Percentiles rank a stretch among this genome's conserved stretches.
phyloP scores from a whole-genome alignment of 1,284 basidiomycete genomes.

The Puccinia novopanici region DNA sequence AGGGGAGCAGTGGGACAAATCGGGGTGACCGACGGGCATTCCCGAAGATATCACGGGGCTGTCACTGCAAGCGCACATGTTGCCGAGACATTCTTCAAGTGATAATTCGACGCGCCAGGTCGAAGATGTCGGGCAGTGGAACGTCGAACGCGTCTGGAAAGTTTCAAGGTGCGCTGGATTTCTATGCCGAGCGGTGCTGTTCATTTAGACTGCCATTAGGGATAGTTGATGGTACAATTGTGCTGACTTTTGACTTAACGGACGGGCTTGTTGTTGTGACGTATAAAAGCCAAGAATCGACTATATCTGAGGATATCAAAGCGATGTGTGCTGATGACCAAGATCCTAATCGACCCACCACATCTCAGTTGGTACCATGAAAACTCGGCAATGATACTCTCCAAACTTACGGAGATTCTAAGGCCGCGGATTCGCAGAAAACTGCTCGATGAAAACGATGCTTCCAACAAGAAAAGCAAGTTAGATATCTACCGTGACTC shows the following conservation, averaged over 20 bases:
- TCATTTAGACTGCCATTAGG: neutral
- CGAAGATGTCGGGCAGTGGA: neutral
- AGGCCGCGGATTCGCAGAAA: slow-evolving; percentile 29
- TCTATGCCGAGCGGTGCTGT: neutral
- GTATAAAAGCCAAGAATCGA: slow-evolving; percentile 16
- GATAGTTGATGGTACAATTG: neutral
- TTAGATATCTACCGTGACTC: slow-evolving; percentile 39
- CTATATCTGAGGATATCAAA: slow-evolving; percentile 33
- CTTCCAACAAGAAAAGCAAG: slow-evolving; percentile 26
- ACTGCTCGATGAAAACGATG: neutral
- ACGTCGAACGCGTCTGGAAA: neutral
- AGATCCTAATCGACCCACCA: slow-evolving; percentile 26
- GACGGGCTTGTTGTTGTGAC: neutral
- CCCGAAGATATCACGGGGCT: too few species aligned
- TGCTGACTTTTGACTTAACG: neutral
- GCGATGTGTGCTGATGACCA: slow-evolving; percentile 34
- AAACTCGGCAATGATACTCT: slow-evolving; percentile 11
- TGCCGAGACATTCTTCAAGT: too few species aligned
- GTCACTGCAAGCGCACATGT: too few species aligned
- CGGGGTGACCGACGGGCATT: too few species aligned
- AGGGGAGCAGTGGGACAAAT: too few species aligned
- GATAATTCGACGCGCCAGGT: neutral
- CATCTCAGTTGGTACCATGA: slow-evolving; percentile 27
- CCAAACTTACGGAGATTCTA: slow-evolving; percentile 24
- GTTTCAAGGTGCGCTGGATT: slow-evolving; percentile 4